Percentiles rank a stretch among this genome's conserved stretches.
Conservation (phyloP, 169 alveolate genomes). For the Babesia bigemina region DNA sequence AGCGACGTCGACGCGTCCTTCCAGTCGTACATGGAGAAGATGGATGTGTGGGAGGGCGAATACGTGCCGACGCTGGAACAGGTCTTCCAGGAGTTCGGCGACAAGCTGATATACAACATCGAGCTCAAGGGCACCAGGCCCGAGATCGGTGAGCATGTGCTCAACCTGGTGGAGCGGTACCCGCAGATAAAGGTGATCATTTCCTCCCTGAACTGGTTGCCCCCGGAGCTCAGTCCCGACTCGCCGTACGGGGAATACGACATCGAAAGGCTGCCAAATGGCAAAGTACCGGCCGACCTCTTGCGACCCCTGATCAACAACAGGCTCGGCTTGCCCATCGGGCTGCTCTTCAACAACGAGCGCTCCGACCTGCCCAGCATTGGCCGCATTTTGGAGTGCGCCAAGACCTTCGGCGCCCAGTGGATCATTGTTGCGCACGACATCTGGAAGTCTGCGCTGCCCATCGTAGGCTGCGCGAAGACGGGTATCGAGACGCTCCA, state of each 20-base stretch:
- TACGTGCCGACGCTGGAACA: constrained; percentile 57
- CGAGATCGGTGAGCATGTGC: constrained; percentile 44
- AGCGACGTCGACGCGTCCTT: constrained; percentile 5
- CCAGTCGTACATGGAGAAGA: constrained; percentile 10
- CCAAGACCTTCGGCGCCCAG: constrained; percentile 26
- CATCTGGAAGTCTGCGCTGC: constrained; percentile 43
- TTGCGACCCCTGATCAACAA: constrained; percentile 46
- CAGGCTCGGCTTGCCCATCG: constrained; percentile 29
- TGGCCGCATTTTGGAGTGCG: constrained; percentile 37
- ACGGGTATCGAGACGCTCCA: constrained; percentile 37
- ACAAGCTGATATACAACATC: constrained; percentile 32
- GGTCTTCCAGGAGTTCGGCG: constrained; percentile 41
- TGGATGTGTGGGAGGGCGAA: constrained; percentile 17
- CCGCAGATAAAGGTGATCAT: constrained; percentile 36
- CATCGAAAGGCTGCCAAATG: constrained; percentile 44
- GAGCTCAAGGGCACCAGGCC: constrained; percentile 61
- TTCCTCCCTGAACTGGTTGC: constrained; percentile 58
- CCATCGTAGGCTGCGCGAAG: constrained; percentile 25
- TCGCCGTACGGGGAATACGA: constrained; percentile 21
- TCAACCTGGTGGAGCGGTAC: constrained; percentile 39
- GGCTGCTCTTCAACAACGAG: constrained; percentile 40
- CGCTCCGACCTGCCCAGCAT: constrained; percentile 35
- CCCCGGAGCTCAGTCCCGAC: constrained; percentile 31
- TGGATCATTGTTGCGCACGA: constrained; percentile 41
- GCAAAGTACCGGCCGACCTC: constrained; percentile 27